These are phyloP conservation scores for Trametes hirsuta DNA, from an alignment of 1,284 basidiomycete genomes.

Conservation along the genomic window DNA sequence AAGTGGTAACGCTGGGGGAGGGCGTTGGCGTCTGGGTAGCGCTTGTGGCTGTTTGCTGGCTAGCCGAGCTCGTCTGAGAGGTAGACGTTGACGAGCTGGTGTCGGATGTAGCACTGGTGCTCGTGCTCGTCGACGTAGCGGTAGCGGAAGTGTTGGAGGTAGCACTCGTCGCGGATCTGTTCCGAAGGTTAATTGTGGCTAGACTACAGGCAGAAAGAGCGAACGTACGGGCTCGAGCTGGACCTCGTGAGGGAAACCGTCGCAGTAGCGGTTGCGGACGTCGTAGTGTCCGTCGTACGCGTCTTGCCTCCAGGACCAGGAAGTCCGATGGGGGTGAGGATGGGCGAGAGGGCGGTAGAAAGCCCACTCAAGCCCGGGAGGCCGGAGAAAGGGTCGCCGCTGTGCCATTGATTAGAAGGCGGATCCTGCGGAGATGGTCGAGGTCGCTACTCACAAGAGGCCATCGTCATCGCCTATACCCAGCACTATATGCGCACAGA, in stretches of 20 bases:
- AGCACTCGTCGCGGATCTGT: no score
- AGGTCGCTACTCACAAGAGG: slow-evolving; percentile 11
- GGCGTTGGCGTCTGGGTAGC: slow-evolving; percentile 1
- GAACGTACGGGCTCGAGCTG: slow-evolving; percentile 4
- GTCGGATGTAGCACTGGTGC: slow-evolving; percentile 1
- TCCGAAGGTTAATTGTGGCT: not conserved
- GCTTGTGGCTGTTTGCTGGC: not conserved
- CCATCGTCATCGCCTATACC: slow-evolving; percentile 3
- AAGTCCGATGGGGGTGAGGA: slow-evolving; percentile 5
- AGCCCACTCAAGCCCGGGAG: slow-evolving; percentile 4
- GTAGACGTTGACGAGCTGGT: slow-evolving; percentile 8
- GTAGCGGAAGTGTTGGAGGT: slow-evolving; percentile 5
- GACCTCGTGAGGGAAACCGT: slow-evolving; percentile 12
- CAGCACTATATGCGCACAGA: not conserved
- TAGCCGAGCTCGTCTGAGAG: slow-evolving; percentile 1
- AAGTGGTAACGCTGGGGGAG: slow-evolving; percentile 28
- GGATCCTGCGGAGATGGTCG: not conserved
- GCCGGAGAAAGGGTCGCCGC: not conserved
- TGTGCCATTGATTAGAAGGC: not conserved
- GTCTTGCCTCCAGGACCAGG: not conserved
- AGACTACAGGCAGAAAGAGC: not conserved
- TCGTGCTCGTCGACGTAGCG: slow-evolving; percentile 4
- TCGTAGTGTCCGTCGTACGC: slow-evolving; percentile 8
- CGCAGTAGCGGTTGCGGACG: slow-evolving; percentile 1
- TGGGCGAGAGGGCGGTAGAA: not conserved